A percentile compares a stretch with the other conserved stretches of the same genome.
These are phyloP conservation scores for Streptanthus diversifolius DNA, from an alignment of 345 rosid genomes.

Conservation along the genomic window DNA sequence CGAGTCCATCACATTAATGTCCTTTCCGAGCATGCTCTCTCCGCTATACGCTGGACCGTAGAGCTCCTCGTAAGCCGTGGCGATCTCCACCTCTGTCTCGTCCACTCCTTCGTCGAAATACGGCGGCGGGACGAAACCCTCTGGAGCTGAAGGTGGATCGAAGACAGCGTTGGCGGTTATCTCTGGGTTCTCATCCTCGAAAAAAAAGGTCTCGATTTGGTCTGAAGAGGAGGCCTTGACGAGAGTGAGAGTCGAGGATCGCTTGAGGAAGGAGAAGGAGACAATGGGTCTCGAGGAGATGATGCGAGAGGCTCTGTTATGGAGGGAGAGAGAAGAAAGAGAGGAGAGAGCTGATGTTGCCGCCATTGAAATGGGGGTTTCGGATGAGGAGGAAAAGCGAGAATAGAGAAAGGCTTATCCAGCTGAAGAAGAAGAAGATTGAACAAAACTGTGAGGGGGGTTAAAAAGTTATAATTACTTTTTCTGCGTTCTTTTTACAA, in stretches of 20 bases:
- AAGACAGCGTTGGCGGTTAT: constrained; percentile 42
- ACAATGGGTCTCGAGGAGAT: constrained; percentile 22
- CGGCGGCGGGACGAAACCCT: constrained; percentile 51
- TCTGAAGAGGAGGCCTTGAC: constrained; percentile 37
- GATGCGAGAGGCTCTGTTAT: constrained; percentile 25
- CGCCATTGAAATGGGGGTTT: constrained; percentile 25
- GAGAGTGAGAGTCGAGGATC: constrained; percentile 15
- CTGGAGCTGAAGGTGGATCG: constrained; percentile 66
- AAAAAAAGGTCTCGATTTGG: constrained; percentile 48
- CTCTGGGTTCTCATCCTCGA: constrained; percentile 43
- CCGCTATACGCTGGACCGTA: constrained; percentile 85
- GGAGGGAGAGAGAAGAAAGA: constrained; percentile 37
- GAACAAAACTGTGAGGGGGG: background rate
- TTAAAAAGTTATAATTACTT: background rate
- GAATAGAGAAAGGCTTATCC: constrained; percentile 32
- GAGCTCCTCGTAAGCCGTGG: constrained; percentile 68
- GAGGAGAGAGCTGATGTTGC: constrained; percentile 41
- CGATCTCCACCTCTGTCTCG: constrained; percentile 70
- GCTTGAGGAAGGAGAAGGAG: constrained; percentile 33
- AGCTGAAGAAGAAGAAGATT: background rate
- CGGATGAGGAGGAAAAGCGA: constrained; percentile 19
- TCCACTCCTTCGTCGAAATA: constrained; percentile 68
- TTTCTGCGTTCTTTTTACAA: background rate
- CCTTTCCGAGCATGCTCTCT: constrained; percentile 52
- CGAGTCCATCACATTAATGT: constrained; percentile 62